A percentile compares a stretch with the other conserved stretches of the same genome.
These are phyloP conservation scores for Cladophialophora exuberans DNA, from an alignment of 2,329 filamentous ascomycete genomes.

Conservation along the genomic window DNA sequence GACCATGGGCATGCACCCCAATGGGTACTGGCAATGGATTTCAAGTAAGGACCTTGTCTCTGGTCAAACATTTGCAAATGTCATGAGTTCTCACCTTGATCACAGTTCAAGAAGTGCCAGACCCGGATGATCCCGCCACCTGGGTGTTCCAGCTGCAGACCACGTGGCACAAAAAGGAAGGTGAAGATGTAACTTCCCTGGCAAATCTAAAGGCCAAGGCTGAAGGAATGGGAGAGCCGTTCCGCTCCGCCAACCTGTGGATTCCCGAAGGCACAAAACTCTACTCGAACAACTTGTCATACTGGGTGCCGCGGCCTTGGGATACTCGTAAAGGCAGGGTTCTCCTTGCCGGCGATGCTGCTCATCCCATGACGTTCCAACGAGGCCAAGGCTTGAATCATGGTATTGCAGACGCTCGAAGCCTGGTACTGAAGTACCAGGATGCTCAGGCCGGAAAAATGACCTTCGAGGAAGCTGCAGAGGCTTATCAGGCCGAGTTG, in stretches of 20 bases:
- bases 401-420: slow-evolving; percentile 38
- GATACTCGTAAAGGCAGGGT: slow-evolving; percentile 37
- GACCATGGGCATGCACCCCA: slow-evolving; percentile 27
- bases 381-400: slow-evolving; percentile 36
- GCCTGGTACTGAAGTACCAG: slow-evolving; percentile 40
- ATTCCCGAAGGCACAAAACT: slow-evolving; percentile 34
- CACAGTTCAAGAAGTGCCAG: slow-evolving; percentile 35
- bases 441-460: slow-evolving; percentile 17
- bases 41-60: slow-evolving; percentile 20
- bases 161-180: slow-evolving; percentile 30
- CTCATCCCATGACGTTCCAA: slow-evolving; percentile 38
- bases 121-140: slow-evolving; percentile 35
- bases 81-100: slow-evolving; percentile 5
- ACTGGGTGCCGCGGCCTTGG: slow-evolving; percentile 36
- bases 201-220: slow-evolving; percentile 32
- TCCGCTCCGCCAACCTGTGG: slow-evolving; percentile 34
- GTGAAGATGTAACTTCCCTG: slow-evolving; percentile 28
- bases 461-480: slow-evolving; percentile 31
- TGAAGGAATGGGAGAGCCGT: slow-evolving; percentile 32
- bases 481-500: slow-evolving; percentile 42
- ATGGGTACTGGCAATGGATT: slow-evolving; percentile 27
- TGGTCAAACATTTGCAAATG: neutral
- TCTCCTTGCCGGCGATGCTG: slow-evolving; percentile 39
- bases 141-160: slow-evolving; percentile 38
- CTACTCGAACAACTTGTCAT: slow-evolving; percentile 31